Conservation (phyloP, 208 protist genomes). For the Phytomonas sp. region DNA sequence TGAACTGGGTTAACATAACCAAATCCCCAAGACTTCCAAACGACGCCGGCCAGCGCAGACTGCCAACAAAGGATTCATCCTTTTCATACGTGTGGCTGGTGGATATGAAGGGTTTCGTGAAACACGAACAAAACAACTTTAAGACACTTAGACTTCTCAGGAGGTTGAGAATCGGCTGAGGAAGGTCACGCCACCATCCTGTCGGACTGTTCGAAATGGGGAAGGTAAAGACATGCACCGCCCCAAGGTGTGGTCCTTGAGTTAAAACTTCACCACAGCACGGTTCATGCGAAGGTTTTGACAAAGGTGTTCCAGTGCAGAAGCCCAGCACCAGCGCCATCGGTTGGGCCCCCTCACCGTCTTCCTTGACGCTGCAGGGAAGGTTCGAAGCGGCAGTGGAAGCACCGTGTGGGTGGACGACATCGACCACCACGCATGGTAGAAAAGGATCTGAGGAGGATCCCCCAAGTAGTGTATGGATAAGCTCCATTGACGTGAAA, state of each 20-base stretch:
- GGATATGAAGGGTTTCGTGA: background rate
- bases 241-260: background rate
- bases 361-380: background rate
- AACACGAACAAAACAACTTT: background rate
- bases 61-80: background rate
- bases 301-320: background rate
- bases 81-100: background rate
- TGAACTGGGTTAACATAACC: conserved; percentile 1
- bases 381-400: background rate
- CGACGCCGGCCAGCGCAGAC: background rate
- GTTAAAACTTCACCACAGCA: background rate
- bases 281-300: background rate
- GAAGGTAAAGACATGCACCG: background rate
- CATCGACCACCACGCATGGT: background rate
- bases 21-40: background rate
- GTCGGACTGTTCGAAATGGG: background rate
- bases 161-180: background rate
- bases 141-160: background rate
- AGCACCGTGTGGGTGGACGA: background rate
- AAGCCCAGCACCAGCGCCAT: background rate
- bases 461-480: background rate
- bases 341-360: background rate
- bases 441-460: background rate
- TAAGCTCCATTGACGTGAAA: background rate
- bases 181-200: background rate